Conservation (phyloP, 2,329 filamentous ascomycete genomes). For the Pyrenophora graminea region DNA sequence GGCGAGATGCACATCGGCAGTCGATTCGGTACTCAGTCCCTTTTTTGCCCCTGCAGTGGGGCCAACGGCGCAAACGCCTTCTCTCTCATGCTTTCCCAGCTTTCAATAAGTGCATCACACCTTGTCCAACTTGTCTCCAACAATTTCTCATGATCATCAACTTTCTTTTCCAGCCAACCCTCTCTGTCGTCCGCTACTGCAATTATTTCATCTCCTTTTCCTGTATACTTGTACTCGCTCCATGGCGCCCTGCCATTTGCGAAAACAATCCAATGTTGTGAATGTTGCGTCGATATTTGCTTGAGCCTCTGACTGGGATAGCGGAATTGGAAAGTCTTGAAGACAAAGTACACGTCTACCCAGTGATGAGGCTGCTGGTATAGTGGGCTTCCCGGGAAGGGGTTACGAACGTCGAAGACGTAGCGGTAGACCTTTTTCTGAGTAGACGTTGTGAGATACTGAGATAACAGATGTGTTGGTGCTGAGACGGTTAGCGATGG, state of each 20-base stretch:
- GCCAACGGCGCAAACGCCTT: conserved; percentile 13
- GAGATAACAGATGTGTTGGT: conserved; percentile 19
- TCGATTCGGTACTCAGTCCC: not conserved
- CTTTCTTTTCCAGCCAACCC: conserved; percentile 26
- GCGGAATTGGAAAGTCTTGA: conserved; percentile 28
- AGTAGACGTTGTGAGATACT: conserved; percentile 12
- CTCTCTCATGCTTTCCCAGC: conserved; percentile 17
- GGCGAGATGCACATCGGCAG: not conserved
- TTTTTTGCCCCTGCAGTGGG: conserved; percentile 12
- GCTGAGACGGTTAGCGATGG: conserved; percentile 12
- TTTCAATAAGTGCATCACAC: conserved; percentile 19
- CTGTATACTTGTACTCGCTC: conserved; percentile 21
- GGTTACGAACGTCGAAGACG: conserved; percentile 35
- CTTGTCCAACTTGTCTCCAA: conserved; percentile 15
- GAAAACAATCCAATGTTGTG: conserved; percentile 28
- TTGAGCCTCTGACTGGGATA: conserved; percentile 21
- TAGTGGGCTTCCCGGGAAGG: conserved; percentile 23
- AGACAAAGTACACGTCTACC: conserved; percentile 37
- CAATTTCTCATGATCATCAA: conserved; percentile 18
- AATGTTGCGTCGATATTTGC: conserved; percentile 25
- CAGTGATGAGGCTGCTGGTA: conserved; percentile 34
- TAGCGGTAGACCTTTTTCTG: conserved; percentile 32
- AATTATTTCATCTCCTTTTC: conserved; percentile 14
- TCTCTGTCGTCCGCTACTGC: conserved; percentile 30
- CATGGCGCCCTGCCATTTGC: conserved; percentile 26